A percentile compares a stretch with the other conserved stretches of the same genome.
These are phyloP conservation scores for Cyberlindnera xylosilytica DNA, from an alignment of 805 yeast genomes.

Conservation along the genomic window DNA sequence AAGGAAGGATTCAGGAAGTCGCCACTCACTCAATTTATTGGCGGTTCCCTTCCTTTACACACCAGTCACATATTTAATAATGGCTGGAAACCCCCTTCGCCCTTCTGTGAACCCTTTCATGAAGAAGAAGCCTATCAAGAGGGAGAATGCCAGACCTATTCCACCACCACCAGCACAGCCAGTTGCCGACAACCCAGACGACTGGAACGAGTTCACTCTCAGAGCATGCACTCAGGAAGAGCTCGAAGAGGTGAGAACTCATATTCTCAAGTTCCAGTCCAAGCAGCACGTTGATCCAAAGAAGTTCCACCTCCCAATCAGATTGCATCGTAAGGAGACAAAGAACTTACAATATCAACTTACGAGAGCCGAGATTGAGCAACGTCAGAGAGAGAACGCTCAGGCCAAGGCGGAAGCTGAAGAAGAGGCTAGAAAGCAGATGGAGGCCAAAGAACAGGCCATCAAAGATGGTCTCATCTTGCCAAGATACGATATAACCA, in stretches of 20 bases:
- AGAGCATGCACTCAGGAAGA: constrained; percentile 73
- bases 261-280: constrained; percentile 77
- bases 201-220: constrained; percentile 42
- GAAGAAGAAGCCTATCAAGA: constrained; percentile 11
- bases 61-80: not conserved
- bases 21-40: not conserved
- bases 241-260: constrained; percentile 68
- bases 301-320: constrained; percentile 70
- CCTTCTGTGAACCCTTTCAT: constrained; percentile 20
- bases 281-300: constrained; percentile 72
- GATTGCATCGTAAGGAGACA: constrained; percentile 93
- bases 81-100: constrained; percentile 11
- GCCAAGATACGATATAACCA: constrained; percentile 14
- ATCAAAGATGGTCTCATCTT: constrained; percentile 15
- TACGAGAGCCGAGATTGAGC: constrained; percentile 72
- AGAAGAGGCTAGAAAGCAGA: constrained; percentile 32
- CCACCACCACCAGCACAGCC: constrained; percentile 15
- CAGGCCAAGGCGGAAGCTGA: constrained; percentile 31
- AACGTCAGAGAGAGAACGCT: constrained; percentile 48
- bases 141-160: constrained; percentile 11
- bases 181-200: constrained; percentile 26
- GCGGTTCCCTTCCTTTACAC: not conserved
- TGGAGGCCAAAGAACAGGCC: constrained; percentile 20
- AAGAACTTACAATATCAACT: constrained; percentile 84
- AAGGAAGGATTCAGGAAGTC: no score